phyloP scores from a whole-genome alignment of 805 yeast genomes.

The Suhomyces prunicola region DNA sequence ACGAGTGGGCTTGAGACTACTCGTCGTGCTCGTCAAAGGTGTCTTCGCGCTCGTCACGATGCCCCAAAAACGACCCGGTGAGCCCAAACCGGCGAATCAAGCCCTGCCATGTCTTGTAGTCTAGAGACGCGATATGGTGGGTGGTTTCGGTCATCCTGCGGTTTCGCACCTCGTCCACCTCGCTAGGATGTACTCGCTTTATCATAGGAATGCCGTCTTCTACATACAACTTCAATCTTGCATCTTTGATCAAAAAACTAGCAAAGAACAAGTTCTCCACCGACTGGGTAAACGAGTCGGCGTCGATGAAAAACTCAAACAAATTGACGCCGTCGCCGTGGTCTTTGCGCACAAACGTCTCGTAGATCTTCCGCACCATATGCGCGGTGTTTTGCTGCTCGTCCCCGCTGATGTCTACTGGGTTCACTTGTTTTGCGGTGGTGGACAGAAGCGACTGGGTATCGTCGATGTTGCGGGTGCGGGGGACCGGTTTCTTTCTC shows the following conservation, averaged over 20 bases:
- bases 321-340: conserved; percentile 46
- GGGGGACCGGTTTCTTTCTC: conserved; percentile 38
- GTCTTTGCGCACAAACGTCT: conserved; percentile 29
- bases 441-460: conserved; percentile 35
- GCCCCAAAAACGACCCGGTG: conserved; percentile 50
- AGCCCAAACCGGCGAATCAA: conserved; percentile 56
- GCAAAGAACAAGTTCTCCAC: conserved; percentile 83
- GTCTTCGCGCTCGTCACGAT: conserved; percentile 33
- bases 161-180: conserved; percentile 15
- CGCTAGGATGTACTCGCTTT: conserved; percentile 24
- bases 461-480: conserved; percentile 39
- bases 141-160: conserved; percentile 21
- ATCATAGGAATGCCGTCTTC: conserved; percentile 49
- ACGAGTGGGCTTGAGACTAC: too few species aligned
- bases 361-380: conserved; percentile 56
- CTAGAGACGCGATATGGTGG: conserved; percentile 74
- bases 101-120: conserved; percentile 61
- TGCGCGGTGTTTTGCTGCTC: conserved; percentile 59
- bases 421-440: conserved; percentile 55
- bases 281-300: conserved; percentile 69
- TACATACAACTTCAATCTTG: conserved; percentile 50
- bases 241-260: conserved; percentile 77
- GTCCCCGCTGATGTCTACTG: conserved; percentile 47
- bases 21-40: conserved; percentile 10
- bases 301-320: conserved; percentile 69